These are phyloP conservation scores for Marasmius sp. DNA, from an alignment of 1,284 basidiomycete genomes.

Conservation along the genomic window DNA sequence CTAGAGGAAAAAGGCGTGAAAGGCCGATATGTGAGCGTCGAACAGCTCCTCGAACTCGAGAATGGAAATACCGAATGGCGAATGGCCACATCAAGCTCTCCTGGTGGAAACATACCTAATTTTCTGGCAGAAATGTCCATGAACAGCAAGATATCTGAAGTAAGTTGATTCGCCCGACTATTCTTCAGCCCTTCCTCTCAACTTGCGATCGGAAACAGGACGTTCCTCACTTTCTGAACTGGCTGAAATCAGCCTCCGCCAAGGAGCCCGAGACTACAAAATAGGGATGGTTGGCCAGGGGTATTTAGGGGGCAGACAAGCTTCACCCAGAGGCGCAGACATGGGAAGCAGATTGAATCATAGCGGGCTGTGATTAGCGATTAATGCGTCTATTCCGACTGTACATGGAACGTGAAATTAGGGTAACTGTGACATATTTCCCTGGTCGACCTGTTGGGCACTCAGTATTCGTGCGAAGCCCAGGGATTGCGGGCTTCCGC, in stretches of 20 bases:
- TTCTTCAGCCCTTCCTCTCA: conserved; percentile 9
- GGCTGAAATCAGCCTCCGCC: conserved; percentile 30
- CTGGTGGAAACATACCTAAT: conserved; percentile 66
- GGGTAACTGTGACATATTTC: too few relatives aligned
- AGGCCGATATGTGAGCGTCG: conserved; percentile 70
- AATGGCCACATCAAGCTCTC: conserved; percentile 76
- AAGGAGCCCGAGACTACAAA: conserved; percentile 1
- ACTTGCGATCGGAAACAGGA: conserved; percentile 42
- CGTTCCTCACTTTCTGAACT: conserved; percentile 61
- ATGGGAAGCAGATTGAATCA: too few relatives aligned
- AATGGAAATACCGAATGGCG: conserved; percentile 72
- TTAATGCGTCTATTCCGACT: too few relatives aligned
- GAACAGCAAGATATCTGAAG: conserved; percentile 61
- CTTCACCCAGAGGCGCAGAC: too few relatives aligned
- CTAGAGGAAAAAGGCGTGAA: conserved; percentile 67
- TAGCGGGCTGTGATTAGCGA: too few relatives aligned
- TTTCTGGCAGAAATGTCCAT: conserved; percentile 61
- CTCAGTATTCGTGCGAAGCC: too few relatives aligned
- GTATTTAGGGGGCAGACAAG: too few relatives aligned
- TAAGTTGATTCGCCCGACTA: conserved; percentile 27
- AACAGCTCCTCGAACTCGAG: conserved; percentile 61
- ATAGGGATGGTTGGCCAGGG: not conserved
- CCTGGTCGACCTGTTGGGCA: too few relatives aligned
- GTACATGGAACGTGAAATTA: too few relatives aligned
- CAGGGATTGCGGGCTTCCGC: too few relatives aligned